Conservation (phyloP, 495 filamentous ascomycete genomes). For the Evernia prunastri region DNA sequence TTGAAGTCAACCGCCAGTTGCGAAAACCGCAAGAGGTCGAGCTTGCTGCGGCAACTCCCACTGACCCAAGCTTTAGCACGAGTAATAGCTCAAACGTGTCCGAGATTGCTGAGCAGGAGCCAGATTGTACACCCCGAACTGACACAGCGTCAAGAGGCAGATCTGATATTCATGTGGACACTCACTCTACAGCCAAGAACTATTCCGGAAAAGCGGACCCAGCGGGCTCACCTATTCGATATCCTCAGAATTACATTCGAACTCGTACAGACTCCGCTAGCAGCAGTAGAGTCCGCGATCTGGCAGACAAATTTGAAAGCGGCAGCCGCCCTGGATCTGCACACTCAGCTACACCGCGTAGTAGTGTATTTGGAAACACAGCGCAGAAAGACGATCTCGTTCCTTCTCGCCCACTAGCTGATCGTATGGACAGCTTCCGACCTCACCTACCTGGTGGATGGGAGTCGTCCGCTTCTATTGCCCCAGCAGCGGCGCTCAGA, state of each 20-base stretch:
- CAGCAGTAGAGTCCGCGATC: constrained; percentile 41
- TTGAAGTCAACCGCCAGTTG: constrained; percentile 38
- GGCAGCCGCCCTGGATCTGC: constrained; percentile 27
- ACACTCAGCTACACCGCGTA: constrained; percentile 30
- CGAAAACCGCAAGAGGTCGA: constrained; percentile 41
- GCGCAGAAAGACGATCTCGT: constrained; percentile 22
- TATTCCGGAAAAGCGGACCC: neutral
- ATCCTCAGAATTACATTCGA: constrained; percentile 2
- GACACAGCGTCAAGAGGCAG: neutral
- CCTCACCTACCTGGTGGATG: constrained; percentile 60
- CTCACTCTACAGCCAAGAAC: neutral
- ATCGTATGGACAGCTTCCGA: constrained; percentile 40
- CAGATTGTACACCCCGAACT: neutral
- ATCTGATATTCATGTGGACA: neutral
- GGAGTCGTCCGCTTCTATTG: constrained; percentile 51
- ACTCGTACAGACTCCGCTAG: constrained; percentile 35
- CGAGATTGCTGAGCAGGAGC: constrained; percentile 1
- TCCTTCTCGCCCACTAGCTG: constrained; percentile 29
- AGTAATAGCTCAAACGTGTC: constrained; percentile 17
- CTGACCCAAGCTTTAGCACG: constrained; percentile 18
- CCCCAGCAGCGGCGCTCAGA: constrained; percentile 25
- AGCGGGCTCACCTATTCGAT: constrained; percentile 12
- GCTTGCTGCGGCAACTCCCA: constrained; percentile 34
- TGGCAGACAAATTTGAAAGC: constrained; percentile 43
- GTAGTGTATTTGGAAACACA: constrained; percentile 8